These are phyloP conservation scores for Dictyostelium firmibasis DNA, from an alignment of 78 protist genomes.

Conservation along the genomic window DNA sequence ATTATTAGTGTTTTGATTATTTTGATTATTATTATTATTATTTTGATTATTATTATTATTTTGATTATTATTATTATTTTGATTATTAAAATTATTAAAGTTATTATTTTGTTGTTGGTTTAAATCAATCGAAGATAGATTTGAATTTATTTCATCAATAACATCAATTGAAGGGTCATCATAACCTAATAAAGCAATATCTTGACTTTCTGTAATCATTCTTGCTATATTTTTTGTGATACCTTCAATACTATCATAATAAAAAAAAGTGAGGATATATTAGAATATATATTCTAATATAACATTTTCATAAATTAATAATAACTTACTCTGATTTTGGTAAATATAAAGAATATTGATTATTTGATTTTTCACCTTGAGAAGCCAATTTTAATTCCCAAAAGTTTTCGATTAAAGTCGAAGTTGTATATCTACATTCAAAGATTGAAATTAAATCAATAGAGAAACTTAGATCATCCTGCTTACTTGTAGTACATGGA, in stretches of 20 bases:
- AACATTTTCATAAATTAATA: no score
- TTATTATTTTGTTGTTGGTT: neutral
- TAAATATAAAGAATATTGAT: constrained; percentile 15
- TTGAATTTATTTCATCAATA: constrained; percentile 14
- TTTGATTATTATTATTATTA: neutral
- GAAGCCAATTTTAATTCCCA: constrained; percentile 3
- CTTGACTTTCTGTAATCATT: constrained; percentile 71
- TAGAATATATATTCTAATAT: neutral
- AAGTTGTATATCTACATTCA: constrained; percentile 39
- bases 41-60: no score
- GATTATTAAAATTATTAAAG: neutral
- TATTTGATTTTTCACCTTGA: constrained; percentile 50
- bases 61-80: neutral
- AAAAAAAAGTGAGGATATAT: neutral
- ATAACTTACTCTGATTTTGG: constrained; percentile 28
- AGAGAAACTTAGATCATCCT: constrained; percentile 51
- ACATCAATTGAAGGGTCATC: neutral
- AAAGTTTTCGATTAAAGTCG: neutral
- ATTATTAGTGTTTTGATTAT: neutral
- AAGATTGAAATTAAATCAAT: constrained; percentile 51
- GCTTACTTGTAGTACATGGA: neutral
- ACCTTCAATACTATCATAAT: constrained; percentile 5
- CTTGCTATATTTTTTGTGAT: constrained; percentile 65
- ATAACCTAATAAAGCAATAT: constrained; percentile 52
- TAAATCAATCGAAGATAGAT: neutral